These are phyloP conservation scores for Xylogone sp. DNA, from an alignment of 2,329 filamentous ascomycete genomes.

Conservation along the genomic window DNA sequence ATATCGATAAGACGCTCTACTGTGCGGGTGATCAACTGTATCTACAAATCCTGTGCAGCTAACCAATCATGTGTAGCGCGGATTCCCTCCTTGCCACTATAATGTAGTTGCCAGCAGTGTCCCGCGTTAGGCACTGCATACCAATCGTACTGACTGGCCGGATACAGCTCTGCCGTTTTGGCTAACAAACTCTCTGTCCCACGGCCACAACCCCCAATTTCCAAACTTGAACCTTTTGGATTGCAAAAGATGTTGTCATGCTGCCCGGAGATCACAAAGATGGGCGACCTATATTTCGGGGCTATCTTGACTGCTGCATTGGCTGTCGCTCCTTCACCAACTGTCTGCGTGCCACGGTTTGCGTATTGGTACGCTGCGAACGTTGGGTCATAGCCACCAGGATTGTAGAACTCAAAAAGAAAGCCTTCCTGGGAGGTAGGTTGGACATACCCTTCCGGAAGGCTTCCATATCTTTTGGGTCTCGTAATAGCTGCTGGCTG, in stretches of 20 bases:
- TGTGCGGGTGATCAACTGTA: too few species aligned
- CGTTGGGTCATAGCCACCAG: conserved; percentile 8
- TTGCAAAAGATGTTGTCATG: conserved; percentile 16
- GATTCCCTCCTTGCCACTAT: too few species aligned
- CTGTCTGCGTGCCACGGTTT: conserved; percentile 9
- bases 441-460: conserved; percentile 11
- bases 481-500: conserved; percentile 7
- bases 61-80: too few species aligned
- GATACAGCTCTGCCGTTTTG: conserved; percentile 9
- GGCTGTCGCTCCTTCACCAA: conserved; percentile 12
- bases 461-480: conserved; percentile 1
- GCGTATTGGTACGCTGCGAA: conserved; percentile 8
- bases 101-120: conserved; percentile 13
- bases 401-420: conserved; percentile 10
- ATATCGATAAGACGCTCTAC: too few species aligned
- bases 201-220: conserved; percentile 7
- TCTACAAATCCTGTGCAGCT: too few species aligned
- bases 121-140: conserved; percentile 11
- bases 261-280: conserved; percentile 13
- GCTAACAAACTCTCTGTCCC: conserved; percentile 6
- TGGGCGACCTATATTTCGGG: conserved; percentile 7
- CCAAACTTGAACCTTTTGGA: conserved; percentile 1
- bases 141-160: conserved; percentile 4
- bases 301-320: conserved; percentile 6
- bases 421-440: conserved; percentile 5